Evolutionary conservation across 129 eudicot genomes (phyloP), one percentile per base, ranked within the genome.

Genomic region (Sambucus nigra): DNA sequence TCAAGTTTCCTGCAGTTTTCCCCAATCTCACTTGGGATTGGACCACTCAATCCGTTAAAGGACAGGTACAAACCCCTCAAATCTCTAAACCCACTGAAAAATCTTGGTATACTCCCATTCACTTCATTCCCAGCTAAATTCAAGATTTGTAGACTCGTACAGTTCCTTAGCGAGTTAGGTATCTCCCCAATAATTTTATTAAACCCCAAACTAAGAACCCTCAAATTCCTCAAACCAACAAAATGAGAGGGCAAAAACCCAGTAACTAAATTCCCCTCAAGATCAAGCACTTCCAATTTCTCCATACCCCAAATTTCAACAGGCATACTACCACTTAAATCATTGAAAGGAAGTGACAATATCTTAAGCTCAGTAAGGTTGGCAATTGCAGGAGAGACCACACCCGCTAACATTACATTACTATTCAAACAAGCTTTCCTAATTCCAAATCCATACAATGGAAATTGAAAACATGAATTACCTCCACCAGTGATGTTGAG

Each of bases 231-330:
- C 68, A 89, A 72, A 45, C 97, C 97, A 20, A 26, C 42, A 47
- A 89, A 73, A 41, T 22, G 62, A 32, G 21, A 5, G 11, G 74
- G 79, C 67, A 88, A 64, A 3, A 32, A 29, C 40, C 95, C 97
- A 7, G 51, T 21, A 68, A 88, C 50, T 53, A 59, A 70, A 73
- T 88, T 88, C 64, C 93, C 95, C 60, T 88, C 97, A 5, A 88
- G 93, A 74, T 88, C 97, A 76, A 88, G 85, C 46, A 88, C 93
- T 59, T 88, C 97, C 26, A 88, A 65, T 42, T 73, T 78, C 54
- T 81, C 88, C 94, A 88, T 69, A 6, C 78, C 85, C 97, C 97
- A 88, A 68, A 88, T 66, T 49, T 69, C 95, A 12, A 9, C 51
- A 11, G 95, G 97, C 15, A 88, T 65, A 54, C 69, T 72, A 38